Conservation (phyloP, 768 basidiomycete genomes). For the Cystobasidium ongulense region DNA sequence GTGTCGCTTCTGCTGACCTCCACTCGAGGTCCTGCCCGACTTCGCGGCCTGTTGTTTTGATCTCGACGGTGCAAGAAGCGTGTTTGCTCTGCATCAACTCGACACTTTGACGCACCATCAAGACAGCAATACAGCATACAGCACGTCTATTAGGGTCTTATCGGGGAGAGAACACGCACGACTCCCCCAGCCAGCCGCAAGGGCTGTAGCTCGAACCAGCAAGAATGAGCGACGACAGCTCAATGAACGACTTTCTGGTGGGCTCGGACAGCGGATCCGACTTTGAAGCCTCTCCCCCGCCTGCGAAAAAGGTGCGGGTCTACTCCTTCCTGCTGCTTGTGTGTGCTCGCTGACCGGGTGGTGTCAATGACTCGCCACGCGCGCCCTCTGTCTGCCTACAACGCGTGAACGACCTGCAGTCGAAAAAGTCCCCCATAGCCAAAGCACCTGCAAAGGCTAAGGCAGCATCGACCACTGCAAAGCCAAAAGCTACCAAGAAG, state of each 20-base stretch:
- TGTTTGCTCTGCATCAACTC: too few relatives aligned
- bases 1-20: too few relatives aligned
- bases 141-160: too few relatives aligned
- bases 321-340: conserved; percentile 36
- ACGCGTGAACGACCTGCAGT: neutral
- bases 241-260: conserved; percentile 29
- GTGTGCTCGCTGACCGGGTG: neutral
- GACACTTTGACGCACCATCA: too few relatives aligned
- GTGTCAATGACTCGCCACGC: neutral
- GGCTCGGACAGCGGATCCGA: conserved; percentile 29
- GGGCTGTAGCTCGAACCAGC: neutral
- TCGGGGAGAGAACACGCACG: neutral
- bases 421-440: conserved; percentile 46
- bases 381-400: neutral
- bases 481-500: conserved; percentile 50
- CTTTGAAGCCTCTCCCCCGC: conserved; percentile 48
- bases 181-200: neutral
- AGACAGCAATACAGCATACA: neutral
- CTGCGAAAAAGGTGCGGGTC: conserved; percentile 42
- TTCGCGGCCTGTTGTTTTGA: too few relatives aligned
- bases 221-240: conserved; percentile 3
- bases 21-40: too few relatives aligned
- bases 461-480: conserved; percentile 44
- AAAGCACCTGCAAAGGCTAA: conserved; percentile 50
- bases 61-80: too few relatives aligned